Conservation (phyloP, 2,329 filamentous ascomycete genomes). For the Aureobasidium namibiae region DNA sequence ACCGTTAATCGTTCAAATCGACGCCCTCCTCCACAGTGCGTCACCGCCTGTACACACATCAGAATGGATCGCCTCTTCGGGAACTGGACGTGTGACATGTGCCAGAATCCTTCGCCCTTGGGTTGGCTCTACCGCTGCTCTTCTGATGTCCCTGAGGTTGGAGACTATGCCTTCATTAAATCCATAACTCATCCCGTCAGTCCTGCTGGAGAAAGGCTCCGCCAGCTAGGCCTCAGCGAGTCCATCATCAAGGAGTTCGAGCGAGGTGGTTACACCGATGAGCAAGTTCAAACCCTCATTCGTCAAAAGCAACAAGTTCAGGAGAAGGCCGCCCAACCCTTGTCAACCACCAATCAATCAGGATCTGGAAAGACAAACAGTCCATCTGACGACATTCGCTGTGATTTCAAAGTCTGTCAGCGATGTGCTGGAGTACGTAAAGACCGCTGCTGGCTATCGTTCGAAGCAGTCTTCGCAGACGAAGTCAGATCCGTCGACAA, state of each 20-base stretch:
- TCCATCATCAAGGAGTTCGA: constrained; percentile 36
- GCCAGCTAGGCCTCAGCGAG: constrained; percentile 27
- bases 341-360: neutral
- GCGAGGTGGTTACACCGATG: constrained; percentile 33
- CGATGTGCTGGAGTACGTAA: constrained; percentile 42
- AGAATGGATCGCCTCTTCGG: constrained; percentile 60
- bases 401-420: constrained; percentile 40
- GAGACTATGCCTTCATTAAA: neutral
- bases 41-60: constrained; percentile 54
- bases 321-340: neutral
- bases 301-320: constrained; percentile 32
- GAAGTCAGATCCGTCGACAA: constrained; percentile 27
- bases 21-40: neutral
- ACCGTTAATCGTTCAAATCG: neutral
- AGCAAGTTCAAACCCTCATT: constrained; percentile 34
- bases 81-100: constrained; percentile 48
- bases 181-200: neutral
- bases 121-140: constrained; percentile 70
- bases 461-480: constrained; percentile 35
- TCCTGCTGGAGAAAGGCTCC: constrained; percentile 9
- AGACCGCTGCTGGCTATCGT: constrained; percentile 39
- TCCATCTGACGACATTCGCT: constrained; percentile 18
- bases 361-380: neutral
- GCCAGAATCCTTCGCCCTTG: constrained; percentile 46
- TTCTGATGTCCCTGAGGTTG: constrained; percentile 42